A percentile compares a stretch with the other conserved stretches of the same genome.
These are phyloP conservation scores for Ettlia oleoabundans DNA, from an alignment of 139 green algal species.

Conservation along the genomic window DNA sequence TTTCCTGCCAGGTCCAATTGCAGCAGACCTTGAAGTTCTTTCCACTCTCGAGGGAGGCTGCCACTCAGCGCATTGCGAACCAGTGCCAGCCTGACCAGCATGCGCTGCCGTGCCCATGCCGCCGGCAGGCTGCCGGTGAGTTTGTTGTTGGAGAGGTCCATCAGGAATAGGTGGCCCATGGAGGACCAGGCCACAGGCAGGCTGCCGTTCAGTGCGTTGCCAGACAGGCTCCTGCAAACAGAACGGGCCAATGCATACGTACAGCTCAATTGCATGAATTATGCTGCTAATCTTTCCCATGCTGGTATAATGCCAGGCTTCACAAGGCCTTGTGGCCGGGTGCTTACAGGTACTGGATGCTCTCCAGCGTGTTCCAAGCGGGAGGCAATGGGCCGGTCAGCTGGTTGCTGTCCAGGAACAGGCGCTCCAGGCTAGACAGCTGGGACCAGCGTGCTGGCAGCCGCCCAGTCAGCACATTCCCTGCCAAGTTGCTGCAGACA, in stretches of 20 bases:
- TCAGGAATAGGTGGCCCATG: conserved; percentile 11
- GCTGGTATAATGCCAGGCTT: no score
- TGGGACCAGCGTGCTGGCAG: conserved; percentile 7
- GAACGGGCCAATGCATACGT: no score
- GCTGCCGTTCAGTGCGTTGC: conserved; percentile 16
- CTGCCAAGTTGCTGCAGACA: conserved; percentile 37
- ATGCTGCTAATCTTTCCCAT: no score
- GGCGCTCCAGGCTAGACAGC: conserved; percentile 21
- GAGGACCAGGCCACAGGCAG: conserved; percentile 27
- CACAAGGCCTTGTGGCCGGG: no score
- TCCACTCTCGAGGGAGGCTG: conserved; percentile 14
- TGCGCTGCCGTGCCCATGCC: conserved; percentile 20
- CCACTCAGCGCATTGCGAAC: conserved; percentile 45
- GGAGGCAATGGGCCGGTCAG: conserved; percentile 22
- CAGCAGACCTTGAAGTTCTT: neutral
- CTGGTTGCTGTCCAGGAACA: conserved; percentile 33
- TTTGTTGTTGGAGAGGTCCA: conserved; percentile 52
- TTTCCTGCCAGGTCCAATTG: conserved; percentile 9
- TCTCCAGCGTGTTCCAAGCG: conserved; percentile 18
- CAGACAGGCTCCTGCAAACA: conserved; percentile 9
- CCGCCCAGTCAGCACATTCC: conserved; percentile 44
- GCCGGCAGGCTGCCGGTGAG: conserved; percentile 25
- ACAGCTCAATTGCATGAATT: no score
- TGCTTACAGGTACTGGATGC: conserved; percentile 25
- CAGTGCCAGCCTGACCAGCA: conserved; percentile 41